A percentile compares a stretch with the other conserved stretches of the same genome.
These are phyloP conservation scores for Psidium guajava DNA, from an alignment of 345 rosid species.

Conservation along the genomic window DNA sequence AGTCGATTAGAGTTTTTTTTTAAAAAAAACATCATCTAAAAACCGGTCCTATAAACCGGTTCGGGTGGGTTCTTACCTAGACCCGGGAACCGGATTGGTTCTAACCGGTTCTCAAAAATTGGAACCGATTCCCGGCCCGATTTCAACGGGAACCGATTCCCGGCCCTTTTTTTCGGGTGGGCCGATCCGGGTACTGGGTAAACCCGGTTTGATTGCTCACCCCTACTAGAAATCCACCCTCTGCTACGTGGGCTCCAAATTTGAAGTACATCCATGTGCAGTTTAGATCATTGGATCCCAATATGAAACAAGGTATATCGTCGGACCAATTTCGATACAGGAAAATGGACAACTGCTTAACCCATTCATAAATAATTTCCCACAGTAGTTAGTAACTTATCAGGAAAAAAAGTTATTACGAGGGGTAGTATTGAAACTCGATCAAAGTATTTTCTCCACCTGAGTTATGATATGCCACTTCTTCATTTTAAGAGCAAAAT, in stretches of 20 bases:
- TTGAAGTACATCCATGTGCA: background rate
- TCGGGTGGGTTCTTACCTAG: no score
- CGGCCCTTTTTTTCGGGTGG: no score
- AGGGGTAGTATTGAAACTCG: background rate
- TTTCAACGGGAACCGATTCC: no score
- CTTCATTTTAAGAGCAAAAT: background rate
- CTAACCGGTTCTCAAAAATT: no score
- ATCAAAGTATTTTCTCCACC: background rate
- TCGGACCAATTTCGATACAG: background rate
- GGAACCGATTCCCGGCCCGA: no score
- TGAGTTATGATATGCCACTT: background rate
- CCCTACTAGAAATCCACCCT: background rate
- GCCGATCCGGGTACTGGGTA: no score
- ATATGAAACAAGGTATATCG: background rate
- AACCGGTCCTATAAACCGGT: no score
- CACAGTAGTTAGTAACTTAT: background rate
- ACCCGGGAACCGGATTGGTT: no score
- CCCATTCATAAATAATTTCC: background rate
- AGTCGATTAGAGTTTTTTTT: no score
- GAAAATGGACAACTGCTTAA: background rate
- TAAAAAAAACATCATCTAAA: no score
- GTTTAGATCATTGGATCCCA: background rate
- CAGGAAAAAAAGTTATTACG: background rate
- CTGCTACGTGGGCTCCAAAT: background rate
- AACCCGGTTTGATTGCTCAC: no score